A percentile compares a stretch with the other conserved stretches of the same genome.
These are phyloP conservation scores for Neophaeococcomyces mojaviensis DNA, from an alignment of 2,329 filamentous ascomycete species.

Conservation along the genomic window DNA sequence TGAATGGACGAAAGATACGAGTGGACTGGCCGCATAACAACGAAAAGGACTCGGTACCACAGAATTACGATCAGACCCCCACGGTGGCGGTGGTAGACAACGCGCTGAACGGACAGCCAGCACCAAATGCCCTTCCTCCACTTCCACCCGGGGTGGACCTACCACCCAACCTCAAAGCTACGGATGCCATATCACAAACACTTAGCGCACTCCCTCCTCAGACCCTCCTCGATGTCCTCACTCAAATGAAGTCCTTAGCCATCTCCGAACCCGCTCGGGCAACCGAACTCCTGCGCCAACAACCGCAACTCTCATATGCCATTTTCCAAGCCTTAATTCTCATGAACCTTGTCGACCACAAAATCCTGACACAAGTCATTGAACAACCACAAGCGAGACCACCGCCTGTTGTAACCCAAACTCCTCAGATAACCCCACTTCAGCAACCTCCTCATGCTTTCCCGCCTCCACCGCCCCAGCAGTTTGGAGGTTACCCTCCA, in stretches of 20 bases:
- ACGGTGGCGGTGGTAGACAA: constrained; percentile 27
- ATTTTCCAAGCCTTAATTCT: constrained; percentile 90
- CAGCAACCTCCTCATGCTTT: constrained; percentile 19
- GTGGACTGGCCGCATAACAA: constrained; percentile 96
- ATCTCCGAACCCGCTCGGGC: constrained; percentile 73
- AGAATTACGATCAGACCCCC: constrained; percentile 40
- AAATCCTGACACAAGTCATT: constrained; percentile 72
- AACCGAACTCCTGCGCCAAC: constrained; percentile 76
- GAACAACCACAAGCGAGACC: constrained; percentile 43
- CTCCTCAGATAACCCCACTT: constrained; percentile 30
- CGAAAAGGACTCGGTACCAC: constrained; percentile 57
- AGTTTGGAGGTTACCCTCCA: constrained; percentile 19
- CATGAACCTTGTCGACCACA: constrained; percentile 84
- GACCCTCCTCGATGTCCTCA: constrained; percentile 86
- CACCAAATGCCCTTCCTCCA: constrained; percentile 52
- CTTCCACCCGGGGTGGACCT: constrained; percentile 80
- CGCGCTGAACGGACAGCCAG: constrained; percentile 28
- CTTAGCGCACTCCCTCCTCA: constrained; percentile 77
- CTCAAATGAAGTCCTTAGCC: constrained; percentile 90
- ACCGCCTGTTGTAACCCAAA: constrained; percentile 20
- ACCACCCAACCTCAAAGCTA: constrained; percentile 71
- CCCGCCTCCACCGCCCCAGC: constrained; percentile 25
- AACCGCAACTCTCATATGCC: constrained; percentile 87
- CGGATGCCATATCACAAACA: constrained; percentile 87
- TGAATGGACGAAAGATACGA: constrained; percentile 87